These are phyloP conservation scores for Rhodocollybia butyracea DNA, from an alignment of 768 basidiomycete genomes.

Conservation along the genomic window DNA sequence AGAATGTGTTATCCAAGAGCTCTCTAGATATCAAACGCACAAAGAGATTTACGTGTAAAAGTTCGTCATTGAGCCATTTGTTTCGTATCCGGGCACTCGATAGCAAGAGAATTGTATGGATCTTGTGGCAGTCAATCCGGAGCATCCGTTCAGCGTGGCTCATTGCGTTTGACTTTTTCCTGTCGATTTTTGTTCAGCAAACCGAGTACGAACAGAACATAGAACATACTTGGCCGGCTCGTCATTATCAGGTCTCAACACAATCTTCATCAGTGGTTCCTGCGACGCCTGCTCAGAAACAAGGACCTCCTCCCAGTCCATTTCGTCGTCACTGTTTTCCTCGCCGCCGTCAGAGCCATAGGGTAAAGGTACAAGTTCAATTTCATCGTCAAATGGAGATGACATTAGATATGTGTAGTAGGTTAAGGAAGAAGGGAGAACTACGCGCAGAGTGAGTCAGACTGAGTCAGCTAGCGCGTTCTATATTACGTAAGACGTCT, in stretches of 20 bases:
- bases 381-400: background rate
- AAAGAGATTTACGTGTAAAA: slow-evolving; percentile 70
- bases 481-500: too few species aligned
- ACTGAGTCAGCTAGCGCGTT: too few species aligned
- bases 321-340: slow-evolving; percentile 59
- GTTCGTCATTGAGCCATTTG: slow-evolving; percentile 74
- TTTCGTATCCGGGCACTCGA: slow-evolving; percentile 76
- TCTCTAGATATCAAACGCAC: too few species aligned
- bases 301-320: slow-evolving; percentile 80
- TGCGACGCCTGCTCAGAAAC: slow-evolving; percentile 51
- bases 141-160: slow-evolving; percentile 66
- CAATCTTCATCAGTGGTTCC: slow-evolving; percentile 65
- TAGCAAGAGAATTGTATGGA: slow-evolving; percentile 83
- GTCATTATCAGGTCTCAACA: slow-evolving; percentile 44
- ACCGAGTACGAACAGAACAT: background rate
- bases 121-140: slow-evolving; percentile 82
- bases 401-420: background rate
- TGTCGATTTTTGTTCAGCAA: slow-evolving; percentile 9
- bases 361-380: background rate
- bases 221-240: slow-evolving; percentile 44
- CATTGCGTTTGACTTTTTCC: slow-evolving; percentile 43
- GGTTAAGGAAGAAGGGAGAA: too few species aligned
- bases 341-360: background rate
- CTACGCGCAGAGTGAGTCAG: too few species aligned
- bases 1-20: slow-evolving; percentile 10